These are phyloP conservation scores for Neurospora sp. DNA, from an alignment of 495 filamentous ascomycete species.

Conservation along the genomic window DNA sequence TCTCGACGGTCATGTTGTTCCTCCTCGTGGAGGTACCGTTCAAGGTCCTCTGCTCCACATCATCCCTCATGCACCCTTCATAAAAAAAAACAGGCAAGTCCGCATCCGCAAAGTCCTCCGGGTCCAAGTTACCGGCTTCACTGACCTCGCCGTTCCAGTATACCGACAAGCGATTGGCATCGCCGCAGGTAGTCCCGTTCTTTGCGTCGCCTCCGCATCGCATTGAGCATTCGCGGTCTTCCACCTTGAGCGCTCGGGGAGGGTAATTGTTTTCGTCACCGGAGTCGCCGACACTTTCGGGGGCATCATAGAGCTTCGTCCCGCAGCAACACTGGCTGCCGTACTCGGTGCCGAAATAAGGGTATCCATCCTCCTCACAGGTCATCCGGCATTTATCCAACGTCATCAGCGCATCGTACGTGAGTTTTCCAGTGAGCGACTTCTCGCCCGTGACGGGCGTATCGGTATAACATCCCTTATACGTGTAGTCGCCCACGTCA, in stretches of 20 bases:
- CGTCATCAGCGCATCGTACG: background rate
- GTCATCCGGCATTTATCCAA: background rate
- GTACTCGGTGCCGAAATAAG: slow-evolving; percentile 5
- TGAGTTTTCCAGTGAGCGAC: background rate
- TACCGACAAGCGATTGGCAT: slow-evolving; percentile 2
- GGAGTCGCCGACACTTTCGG: background rate
- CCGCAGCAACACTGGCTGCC: slow-evolving; percentile 8
- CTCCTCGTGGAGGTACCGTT: background rate
- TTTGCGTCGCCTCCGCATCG: background rate
- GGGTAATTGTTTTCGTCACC: background rate
- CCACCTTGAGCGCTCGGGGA: background rate
- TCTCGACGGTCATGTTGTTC: slow-evolving; percentile 9
- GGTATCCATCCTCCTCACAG: slow-evolving; percentile 1
- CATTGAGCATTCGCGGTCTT: slow-evolving; percentile 3
- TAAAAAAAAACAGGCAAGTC: background rate
- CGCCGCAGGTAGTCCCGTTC: background rate
- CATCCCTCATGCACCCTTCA: slow-evolving; percentile 2
- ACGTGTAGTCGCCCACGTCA: slow-evolving; percentile 2
- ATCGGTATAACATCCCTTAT: slow-evolving; percentile 19
- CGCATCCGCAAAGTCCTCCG: background rate
- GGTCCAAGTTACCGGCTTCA: background rate
- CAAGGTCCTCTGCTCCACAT: slow-evolving; percentile 2
- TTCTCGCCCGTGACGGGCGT: background rate
- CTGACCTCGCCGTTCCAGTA: background rate
- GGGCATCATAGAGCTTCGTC: background rate